These are phyloP conservation scores for Yamadazyma sp. DNA, from an alignment of 1,139 yeast genomes.

Conservation along the genomic window DNA sequence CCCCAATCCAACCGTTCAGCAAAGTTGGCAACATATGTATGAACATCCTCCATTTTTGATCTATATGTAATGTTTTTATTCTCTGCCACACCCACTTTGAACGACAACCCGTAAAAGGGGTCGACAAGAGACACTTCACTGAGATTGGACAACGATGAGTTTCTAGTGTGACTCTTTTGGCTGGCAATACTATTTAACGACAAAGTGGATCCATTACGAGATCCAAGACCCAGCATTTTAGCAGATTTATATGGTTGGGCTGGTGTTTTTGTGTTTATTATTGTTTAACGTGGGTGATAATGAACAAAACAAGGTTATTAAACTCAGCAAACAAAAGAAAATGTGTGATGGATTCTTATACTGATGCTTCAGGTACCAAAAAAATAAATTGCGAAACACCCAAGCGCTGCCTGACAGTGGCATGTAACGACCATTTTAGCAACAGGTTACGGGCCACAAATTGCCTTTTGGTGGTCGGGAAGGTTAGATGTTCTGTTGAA, in stretches of 20 bases:
- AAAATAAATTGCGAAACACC: background rate
- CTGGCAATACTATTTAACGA: constrained; percentile 12
- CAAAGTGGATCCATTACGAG: constrained; percentile 14
- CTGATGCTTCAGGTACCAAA: background rate
- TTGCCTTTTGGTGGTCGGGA: no score
- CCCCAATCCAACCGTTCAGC: constrained; percentile 92
- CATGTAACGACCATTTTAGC: no score
- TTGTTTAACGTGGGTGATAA: no score
- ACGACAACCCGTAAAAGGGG: constrained; percentile 56
- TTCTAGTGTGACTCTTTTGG: constrained; percentile 12
- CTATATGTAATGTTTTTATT: constrained; percentile 80
- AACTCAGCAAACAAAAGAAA: background rate
- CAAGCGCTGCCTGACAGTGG: background rate
- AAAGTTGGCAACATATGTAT: constrained; percentile 88
- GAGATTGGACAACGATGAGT: constrained; percentile 17
- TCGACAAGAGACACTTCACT: constrained; percentile 18
- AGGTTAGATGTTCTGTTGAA: no score
- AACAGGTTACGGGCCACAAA: no score
- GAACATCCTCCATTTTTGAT: constrained; percentile 95
- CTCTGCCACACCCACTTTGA: constrained; percentile 85
- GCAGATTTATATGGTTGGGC: background rate
- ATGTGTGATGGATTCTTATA: background rate
- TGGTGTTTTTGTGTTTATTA: no score
- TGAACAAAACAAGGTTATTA: background rate
- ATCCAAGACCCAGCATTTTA: constrained; percentile 5